Base-by-base conservation (phyloP, 768 basidiomycete species). In the Tylopilus intermedius region DNA sequence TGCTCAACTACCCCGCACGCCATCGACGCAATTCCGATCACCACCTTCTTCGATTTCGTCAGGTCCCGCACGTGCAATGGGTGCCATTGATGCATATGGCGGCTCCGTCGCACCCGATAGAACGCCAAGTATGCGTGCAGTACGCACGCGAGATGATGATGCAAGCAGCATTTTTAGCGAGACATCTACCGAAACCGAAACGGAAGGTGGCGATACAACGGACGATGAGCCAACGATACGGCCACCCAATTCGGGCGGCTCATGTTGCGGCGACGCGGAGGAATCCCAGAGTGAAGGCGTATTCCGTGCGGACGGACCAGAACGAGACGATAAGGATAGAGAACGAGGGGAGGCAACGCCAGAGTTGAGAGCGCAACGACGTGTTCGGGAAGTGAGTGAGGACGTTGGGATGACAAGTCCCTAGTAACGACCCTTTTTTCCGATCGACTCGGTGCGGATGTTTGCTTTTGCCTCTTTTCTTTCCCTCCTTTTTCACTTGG, bases 171-270 rank as follows among this genome's bases (percentile, higher is more conserved):
- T 70, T 60, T 45, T 72, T 51, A 56, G 68, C 47, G 75, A 75
- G 51, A 71, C 71, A 1, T 76, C 76, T 27, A 71, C 73, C 2
- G 79, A 79, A 50, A 67, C 77, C 22, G 79, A 79, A 57, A 76
- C 75, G 2, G 79, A 77, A 45, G 74, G 79, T 44, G 83, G 79
- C 35, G 78, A 76, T 53, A 82, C 79, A 49, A 88, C 86, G 22
- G 87, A 88, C 53, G 86, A 89, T 55, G 86, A 89, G 65, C 86
- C 87, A n/a, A 89, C 86, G n/a, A 86, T 89, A 56, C 76, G 84
- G 27, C 80, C 81, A 10, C 66, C 68, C 5, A 68, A 71, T 49
- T 76, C 76, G 10, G 66, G 66, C 21, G 67, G 67, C 13, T 74
- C 72, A 3, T 75, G 65, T 29, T 70, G 67, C 38, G 69, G 68